Evolutionary conservation across 306 rosid genomes (phyloP).

Genomic region (Crotalaria pallida): DNA sequence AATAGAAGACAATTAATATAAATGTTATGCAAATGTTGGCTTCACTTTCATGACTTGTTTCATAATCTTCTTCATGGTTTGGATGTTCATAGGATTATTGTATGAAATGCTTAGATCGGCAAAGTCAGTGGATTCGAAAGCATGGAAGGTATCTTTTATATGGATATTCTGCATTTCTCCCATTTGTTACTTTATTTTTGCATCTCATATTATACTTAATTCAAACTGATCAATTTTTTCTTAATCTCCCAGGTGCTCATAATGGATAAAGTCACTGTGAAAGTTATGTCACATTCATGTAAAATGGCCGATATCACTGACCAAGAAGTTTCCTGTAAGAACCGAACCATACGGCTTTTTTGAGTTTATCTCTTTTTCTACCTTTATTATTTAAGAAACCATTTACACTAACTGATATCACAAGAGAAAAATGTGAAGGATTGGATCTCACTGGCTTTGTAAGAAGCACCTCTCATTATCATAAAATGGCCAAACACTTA

Average conservation of each 20-base stretch:
- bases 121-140: slow-evolving; percentile 60
- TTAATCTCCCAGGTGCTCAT: slow-evolving; percentile 63
- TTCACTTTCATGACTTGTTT: not conserved
- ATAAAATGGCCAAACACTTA: not conserved
- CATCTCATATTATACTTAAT: not conserved
- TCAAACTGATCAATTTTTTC: not conserved
- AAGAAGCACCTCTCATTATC: not conserved
- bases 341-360: slow-evolving; percentile 14
- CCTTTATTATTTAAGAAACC: not conserved
- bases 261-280: slow-evolving; percentile 91
- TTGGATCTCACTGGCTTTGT: not conserved
- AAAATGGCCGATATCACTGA: slow-evolving; percentile 97
- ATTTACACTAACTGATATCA: not conserved
- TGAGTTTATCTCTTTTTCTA: not conserved
- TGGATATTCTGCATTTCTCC: not conserved
- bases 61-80: slow-evolving; percentile 2
- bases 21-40: not conserved
- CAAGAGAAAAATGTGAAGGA: not conserved
- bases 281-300: slow-evolving; percentile 94
- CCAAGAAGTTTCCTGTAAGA: slow-evolving; percentile 93
- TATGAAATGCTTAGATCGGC: slow-evolving; percentile 88
- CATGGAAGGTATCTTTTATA: slow-evolving; percentile 75
- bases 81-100: slow-evolving; percentile 46
- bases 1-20: not conserved
- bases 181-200: not conserved